Evolutionary conservation across 345 rosid species (phyloP).

Genomic region (Rubroshorea leprosula): DNA sequence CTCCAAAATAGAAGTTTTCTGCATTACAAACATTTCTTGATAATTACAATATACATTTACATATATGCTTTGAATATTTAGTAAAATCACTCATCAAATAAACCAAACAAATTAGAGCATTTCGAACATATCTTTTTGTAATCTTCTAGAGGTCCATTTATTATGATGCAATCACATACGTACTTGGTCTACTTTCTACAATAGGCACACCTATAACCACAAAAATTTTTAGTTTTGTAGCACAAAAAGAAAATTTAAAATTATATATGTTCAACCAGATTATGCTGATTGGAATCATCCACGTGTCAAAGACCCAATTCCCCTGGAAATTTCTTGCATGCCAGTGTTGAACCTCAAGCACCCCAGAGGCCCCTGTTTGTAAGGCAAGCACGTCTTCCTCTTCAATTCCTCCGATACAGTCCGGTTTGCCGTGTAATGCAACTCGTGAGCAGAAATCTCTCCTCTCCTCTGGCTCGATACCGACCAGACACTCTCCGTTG

Average conservation of each 20-base stretch:
- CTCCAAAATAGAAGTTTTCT: no score
- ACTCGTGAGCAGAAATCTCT: slow-evolving; percentile 65
- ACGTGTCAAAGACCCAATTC: slow-evolving; percentile 71
- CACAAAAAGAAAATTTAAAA: background rate
- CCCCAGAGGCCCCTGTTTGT: slow-evolving; percentile 83
- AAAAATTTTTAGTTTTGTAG: no score
- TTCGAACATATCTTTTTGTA: no score
- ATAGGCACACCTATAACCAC: no score
- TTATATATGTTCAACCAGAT: background rate
- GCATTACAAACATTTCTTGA: no score
- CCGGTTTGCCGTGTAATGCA: slow-evolving; percentile 81
- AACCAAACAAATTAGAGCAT: no score
- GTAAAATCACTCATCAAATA: no score
- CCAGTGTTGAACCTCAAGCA: slow-evolving; percentile 82
- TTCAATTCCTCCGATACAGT: slow-evolving; percentile 85
- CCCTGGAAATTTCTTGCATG: slow-evolving; percentile 55
- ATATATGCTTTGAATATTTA: no score
- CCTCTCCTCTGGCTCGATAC: slow-evolving; percentile 38
- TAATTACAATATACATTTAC: no score
- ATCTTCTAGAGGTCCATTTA: no score
- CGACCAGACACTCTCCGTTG: slow-evolving; percentile 51
- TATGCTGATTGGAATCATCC: slow-evolving; percentile 27
- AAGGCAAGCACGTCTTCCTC: slow-evolving; percentile 82
- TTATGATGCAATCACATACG: no score
- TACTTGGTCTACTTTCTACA: no score